Conservation (phyloP, 768 basidiomycete species). For the Lentinula raphanica region DNA sequence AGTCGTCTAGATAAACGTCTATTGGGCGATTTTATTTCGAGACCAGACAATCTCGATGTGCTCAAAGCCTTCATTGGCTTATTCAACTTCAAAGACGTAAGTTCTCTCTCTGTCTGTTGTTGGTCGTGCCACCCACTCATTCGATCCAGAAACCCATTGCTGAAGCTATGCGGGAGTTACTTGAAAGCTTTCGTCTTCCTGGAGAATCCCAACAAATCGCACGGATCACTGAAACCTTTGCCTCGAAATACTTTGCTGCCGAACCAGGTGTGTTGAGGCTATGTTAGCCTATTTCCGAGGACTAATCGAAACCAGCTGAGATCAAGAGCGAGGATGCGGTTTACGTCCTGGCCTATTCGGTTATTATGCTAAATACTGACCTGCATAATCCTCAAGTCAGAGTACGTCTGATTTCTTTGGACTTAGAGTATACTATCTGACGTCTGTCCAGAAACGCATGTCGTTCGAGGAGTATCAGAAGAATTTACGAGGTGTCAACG, state of each 20-base stretch:
- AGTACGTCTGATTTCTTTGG: conserved; percentile 38
- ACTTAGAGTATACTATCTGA: conserved; percentile 5
- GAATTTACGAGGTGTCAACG: conserved; percentile 92
- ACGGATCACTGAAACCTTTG: conserved; percentile 93
- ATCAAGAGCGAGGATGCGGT: conserved; percentile 89
- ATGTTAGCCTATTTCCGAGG: too few species aligned
- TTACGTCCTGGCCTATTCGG: conserved; percentile 89
- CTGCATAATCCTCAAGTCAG: conserved; percentile 90
- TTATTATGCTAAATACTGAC: conserved; percentile 99
- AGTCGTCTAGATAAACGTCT: conserved; percentile 87
- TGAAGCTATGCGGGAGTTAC: conserved; percentile 91
- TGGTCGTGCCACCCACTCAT: background rate
- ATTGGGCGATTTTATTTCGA: conserved; percentile 89
- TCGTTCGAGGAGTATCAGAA: conserved; percentile 88
- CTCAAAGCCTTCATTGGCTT: conserved; percentile 82
- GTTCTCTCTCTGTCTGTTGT: conserved; percentile 18
- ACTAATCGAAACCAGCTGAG: conserved; percentile 50
- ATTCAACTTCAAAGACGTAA: conserved; percentile 85
- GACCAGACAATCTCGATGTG: conserved; percentile 79
- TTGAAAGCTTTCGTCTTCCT: conserved; percentile 91
- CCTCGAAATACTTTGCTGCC: conserved; percentile 83
- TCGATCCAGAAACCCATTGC: conserved; percentile 78
- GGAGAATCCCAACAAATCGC: conserved; percentile 93
- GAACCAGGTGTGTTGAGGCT: conserved; percentile 54
- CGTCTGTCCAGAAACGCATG: conserved; percentile 81